Base-by-base conservation (phyloP, 352 stramenopile species). In the Phytophthora podocarpi region DNA sequence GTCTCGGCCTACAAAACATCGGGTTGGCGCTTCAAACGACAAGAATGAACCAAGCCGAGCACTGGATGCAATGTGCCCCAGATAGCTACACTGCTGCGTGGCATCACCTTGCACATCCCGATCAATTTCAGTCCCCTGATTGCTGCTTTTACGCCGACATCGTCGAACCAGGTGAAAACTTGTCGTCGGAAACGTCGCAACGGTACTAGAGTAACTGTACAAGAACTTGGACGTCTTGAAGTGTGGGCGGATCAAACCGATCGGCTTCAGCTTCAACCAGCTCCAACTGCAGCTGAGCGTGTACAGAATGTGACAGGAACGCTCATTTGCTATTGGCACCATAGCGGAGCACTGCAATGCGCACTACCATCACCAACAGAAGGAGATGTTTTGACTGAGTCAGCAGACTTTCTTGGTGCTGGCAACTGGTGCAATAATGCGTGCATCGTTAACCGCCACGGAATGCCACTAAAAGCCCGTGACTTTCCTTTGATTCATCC, bases 1-100 rank as follows among this genome's bases (percentile, higher is more conserved):
- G 45, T 2, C n/a, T 52, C 6, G 45, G 45, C 4, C 30, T 52
- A 5, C 45, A 52, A 41, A 30, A 52, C 18, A 52, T 52, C 5
- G 45, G 1, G 15, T 12, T 41, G 20, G 45, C 45, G 5, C 35
- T 52, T 11, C 20, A 16, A 20, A 28, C 20, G 7, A 52, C 45
- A n/a, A 13, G 45, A 21, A 31, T 30, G 28, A 52, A 52, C 15
- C 28, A 41, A 20, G 45, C 45, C 4, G 45, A 52, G 16, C 13
- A 23, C 26, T 52, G 45, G 28, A 24, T 52, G 20, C n/a, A 41
- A 11, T 30, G 21, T 11, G n/a, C 28, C 3, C 28, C 8, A 12
- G 45, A 52, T 20, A 30, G 5, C 3, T 52, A 52, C 18, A 31
- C 15, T 3, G 15, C 11, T 13, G 45, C 45, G 1, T 52, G 45